phyloP scores from a whole-genome alignment of 495 filamentous ascomycete species.

The Corynascus novoguineensis region DNA sequence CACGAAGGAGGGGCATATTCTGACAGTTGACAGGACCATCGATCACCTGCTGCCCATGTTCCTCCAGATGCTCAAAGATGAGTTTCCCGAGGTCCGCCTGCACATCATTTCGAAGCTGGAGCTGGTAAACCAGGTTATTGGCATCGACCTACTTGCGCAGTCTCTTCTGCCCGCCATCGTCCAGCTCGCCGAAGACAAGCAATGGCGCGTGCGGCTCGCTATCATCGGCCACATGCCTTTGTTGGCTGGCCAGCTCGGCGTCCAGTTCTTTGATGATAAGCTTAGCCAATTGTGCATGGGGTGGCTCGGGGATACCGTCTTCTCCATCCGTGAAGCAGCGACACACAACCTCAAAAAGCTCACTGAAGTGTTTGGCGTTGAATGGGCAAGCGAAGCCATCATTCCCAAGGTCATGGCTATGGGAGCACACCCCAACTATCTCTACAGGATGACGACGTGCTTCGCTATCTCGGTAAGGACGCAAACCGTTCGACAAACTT shows the following conservation, averaged over 20 bases:
- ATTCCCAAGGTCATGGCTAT: constrained; percentile 98
- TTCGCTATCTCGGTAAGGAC: constrained; percentile 89
- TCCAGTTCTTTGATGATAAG: constrained; percentile 98
- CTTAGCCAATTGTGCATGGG: constrained; percentile 93
- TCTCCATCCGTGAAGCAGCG: constrained; percentile 94
- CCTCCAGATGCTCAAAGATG: constrained; percentile 97
- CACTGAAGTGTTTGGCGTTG: constrained; percentile 95
- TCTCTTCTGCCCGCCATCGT: constrained; percentile 97
- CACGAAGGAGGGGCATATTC: neutral
- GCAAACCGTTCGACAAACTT: neutral
- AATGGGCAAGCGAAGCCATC: constrained; percentile 96
- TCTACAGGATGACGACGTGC: constrained; percentile 98
- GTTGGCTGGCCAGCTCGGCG: constrained; percentile 89
- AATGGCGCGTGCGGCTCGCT: constrained; percentile 95
- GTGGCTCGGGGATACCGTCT: constrained; percentile 98
- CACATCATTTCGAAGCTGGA: constrained; percentile 99
- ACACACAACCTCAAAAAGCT: constrained; percentile 97
- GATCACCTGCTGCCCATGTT: constrained; percentile 98
- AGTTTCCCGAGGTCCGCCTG: constrained; percentile 93
- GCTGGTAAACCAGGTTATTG: constrained; percentile 96
- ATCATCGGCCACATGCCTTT: constrained; percentile 99
- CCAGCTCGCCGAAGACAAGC: constrained; percentile 96
- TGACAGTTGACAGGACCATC: constrained; percentile 61
- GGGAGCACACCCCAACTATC: constrained; percentile 95
- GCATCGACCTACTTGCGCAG: constrained; percentile 93